Base-by-base conservation (phyloP, 1,284 basidiomycete species). In the Leccinum pachyderme region DNA sequence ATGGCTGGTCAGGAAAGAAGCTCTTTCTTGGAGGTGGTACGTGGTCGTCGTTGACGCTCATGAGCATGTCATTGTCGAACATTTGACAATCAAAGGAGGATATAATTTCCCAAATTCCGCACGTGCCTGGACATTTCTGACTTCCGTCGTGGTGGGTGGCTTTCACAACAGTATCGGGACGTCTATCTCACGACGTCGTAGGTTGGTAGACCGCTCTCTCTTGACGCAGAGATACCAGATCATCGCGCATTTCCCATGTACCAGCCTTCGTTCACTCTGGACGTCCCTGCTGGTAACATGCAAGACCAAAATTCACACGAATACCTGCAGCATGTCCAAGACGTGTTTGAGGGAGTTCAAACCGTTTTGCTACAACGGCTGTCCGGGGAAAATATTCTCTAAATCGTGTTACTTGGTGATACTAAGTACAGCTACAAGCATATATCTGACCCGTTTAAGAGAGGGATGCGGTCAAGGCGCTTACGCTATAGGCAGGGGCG, bases 81-180 rank as follows among this genome's bases (percentile, higher is more conserved):
- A 53, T 35, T 56, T 45, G 7, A 62, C 50, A 1, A 29, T 35
- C 8, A 39, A 55, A 81, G 92, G 93, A 6, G 94, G 94, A 0
- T 96, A 96, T 65, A 78, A 89, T 64, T 81, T 82, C 12, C 76
- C 89, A 0, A 95, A 95, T 62, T 84, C 85, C 1, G 92, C 93
- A 1, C 81, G 93, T 18, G 89, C 89, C 0, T 96, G 92, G 91
- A 79, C 91, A 0, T 85, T 85, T 61, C 73, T 94, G 15, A 95
- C 92, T 0, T 86, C 87, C 0, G 73, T 89, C 2, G 81, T 84
- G 27, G 89, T 92, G 60, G 18, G 50, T 55, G 27, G n/a, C 18
- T 22, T 25, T 43, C 29, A 32, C 28, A 28, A 8, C 1, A 9
- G 15, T 22, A 35, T 46, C 24, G 9, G n/a, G 29, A n/a, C 13